Percentiles rank a stretch among this genome's conserved stretches.
phyloP scores from a whole-genome alignment of 345 rosid species.

The Lepidium africanum region DNA sequence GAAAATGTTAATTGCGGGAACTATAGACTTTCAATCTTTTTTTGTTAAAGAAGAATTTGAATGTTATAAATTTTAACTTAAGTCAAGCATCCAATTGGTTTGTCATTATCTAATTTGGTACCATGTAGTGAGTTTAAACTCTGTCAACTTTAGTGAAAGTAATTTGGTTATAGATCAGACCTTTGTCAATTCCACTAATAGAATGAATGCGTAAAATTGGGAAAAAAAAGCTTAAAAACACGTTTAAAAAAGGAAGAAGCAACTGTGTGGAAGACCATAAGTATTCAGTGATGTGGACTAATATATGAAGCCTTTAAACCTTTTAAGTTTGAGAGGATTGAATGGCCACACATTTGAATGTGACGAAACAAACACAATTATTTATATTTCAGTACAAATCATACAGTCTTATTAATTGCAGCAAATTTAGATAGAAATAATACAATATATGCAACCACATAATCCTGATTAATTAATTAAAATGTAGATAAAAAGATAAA shows the following conservation, averaged over 20 bases:
- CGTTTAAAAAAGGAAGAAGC: background rate
- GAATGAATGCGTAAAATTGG: too few relatives aligned
- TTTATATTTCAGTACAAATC: background rate
- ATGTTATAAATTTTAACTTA: too few relatives aligned
- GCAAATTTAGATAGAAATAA: background rate
- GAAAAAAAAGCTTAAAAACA: too few relatives aligned
- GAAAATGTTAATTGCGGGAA: background rate
- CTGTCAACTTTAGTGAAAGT: too few relatives aligned
- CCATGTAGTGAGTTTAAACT: too few relatives aligned
- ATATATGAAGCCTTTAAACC: background rate
- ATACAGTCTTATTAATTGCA: background rate
- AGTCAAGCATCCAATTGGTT: too few relatives aligned
- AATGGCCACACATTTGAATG: background rate
- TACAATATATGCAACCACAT: background rate
- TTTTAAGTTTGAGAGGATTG: background rate
- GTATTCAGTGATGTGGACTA: constrained; percentile 5
- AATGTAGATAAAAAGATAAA: background rate
- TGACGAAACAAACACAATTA: background rate
- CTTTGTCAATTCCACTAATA: too few relatives aligned
- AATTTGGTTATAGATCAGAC: too few relatives aligned
- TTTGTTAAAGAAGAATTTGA: too few relatives aligned
- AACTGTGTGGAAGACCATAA: background rate
- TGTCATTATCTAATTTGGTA: too few relatives aligned
- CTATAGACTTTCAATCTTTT: too few relatives aligned
- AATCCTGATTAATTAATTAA: background rate